These are phyloP conservation scores for Cordyceps militaris DNA, from an alignment of 2,329 filamentous ascomycete species.

Conservation along the genomic window DNA sequence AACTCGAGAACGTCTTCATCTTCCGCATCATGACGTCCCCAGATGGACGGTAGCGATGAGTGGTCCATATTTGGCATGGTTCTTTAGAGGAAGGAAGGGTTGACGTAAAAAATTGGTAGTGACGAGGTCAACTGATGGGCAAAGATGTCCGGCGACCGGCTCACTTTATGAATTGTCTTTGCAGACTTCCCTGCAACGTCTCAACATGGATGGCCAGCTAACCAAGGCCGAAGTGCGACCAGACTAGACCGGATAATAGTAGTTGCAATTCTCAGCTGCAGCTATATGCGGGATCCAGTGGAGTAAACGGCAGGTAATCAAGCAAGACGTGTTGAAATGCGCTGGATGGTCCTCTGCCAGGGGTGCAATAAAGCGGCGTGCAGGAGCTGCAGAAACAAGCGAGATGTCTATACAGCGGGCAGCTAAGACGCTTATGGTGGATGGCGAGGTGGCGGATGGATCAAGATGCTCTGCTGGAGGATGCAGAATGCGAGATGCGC, in stretches of 20 bases:
- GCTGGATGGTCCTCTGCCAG: neutral
- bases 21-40: slow-evolving; percentile 30
- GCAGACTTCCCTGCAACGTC: neutral
- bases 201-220: neutral
- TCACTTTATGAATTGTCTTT: slow-evolving; percentile 1
- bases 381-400: neutral
- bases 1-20: slow-evolving; percentile 28
- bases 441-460: slow-evolving; percentile 3
- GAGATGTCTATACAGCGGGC: neutral
- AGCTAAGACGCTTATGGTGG: neutral
- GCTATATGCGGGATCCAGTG: slow-evolving; percentile 2
- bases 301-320: neutral
- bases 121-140: neutral
- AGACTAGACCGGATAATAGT: neutral
- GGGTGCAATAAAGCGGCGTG: neutral
- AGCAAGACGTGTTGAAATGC: neutral
- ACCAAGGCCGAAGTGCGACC: neutral
- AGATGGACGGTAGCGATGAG: slow-evolving; percentile 20
- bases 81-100: neutral
- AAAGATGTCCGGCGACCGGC: neutral
- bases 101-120: neutral
- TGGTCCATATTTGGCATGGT: neutral
- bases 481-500: slow-evolving; percentile 9
- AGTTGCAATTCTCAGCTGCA: neutral
- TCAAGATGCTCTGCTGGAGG: slow-evolving; percentile 5